Evolutionary conservation across 2,329 filamentous ascomycete genomes (phyloP).

Genomic region (Hysterium pulicare): DNA sequence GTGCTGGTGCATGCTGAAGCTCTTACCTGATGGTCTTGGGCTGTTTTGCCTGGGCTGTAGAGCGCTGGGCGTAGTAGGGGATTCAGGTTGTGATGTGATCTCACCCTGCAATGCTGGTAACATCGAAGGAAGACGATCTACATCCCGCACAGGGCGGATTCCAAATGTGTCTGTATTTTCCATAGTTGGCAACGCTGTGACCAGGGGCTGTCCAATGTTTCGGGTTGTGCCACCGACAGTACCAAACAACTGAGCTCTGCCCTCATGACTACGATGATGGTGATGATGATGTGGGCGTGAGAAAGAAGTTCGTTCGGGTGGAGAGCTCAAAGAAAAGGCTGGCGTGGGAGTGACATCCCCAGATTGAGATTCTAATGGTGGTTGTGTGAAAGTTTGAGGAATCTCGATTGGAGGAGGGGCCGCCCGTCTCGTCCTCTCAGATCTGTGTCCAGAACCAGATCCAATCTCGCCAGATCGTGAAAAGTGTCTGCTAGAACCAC

Average conservation of each 20-base stretch:
- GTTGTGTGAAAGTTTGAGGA: slow-evolving; percentile 52
- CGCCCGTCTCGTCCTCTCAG: slow-evolving; percentile 61
- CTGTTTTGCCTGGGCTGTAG: slow-evolving; percentile 32
- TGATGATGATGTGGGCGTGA: slow-evolving; percentile 55
- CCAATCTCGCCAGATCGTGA: slow-evolving; percentile 38
- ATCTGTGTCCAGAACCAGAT: slow-evolving; percentile 37
- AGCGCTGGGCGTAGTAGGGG: slow-evolving; percentile 42
- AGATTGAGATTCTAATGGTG: slow-evolving; percentile 47
- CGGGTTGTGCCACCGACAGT: slow-evolving; percentile 32
- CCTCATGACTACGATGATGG: slow-evolving; percentile 51
- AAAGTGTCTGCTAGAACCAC: slow-evolving; percentile 37
- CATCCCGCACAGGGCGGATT: slow-evolving; percentile 78
- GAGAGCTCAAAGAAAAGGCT: slow-evolving; percentile 65
- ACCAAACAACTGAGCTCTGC: slow-evolving; percentile 27
- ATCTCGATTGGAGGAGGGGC: slow-evolving; percentile 84
- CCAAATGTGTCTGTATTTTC: slow-evolving; percentile 69
- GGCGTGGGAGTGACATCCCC: slow-evolving; percentile 62
- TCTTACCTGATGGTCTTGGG: slow-evolving; percentile 41
- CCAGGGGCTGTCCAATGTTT: slow-evolving; percentile 62
- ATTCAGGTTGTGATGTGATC: slow-evolving; percentile 83
- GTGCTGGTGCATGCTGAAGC: not conserved
- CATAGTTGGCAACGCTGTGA: slow-evolving; percentile 63
- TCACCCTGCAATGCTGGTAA: slow-evolving; percentile 65
- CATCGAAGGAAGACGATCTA: slow-evolving; percentile 81
- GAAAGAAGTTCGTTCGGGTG: slow-evolving; percentile 67